Conservation (phyloP, 1,284 basidiomycete species). For the Ceratorhiza oryzae-sativae region DNA sequence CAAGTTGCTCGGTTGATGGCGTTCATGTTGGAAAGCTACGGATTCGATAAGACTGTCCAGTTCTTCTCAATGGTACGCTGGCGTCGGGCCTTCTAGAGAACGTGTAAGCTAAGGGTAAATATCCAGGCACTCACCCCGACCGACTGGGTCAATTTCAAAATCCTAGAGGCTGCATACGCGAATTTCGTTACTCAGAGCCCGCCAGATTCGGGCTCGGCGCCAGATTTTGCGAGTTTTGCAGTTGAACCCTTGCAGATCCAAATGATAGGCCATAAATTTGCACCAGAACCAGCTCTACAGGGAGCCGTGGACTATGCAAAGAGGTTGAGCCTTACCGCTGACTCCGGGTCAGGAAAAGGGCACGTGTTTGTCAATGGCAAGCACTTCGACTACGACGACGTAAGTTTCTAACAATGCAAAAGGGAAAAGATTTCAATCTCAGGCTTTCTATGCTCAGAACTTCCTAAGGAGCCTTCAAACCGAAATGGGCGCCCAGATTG, state of each 20-base stretch:
- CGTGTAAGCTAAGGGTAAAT: not conserved
- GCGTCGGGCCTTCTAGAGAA: not conserved
- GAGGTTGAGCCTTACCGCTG: conserved; percentile 54
- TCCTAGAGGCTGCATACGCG: conserved; percentile 26
- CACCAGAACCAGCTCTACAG: conserved; percentile 13
- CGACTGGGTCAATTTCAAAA: conserved; percentile 31
- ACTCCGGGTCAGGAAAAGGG: conserved; percentile 50
- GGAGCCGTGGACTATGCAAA: conserved; percentile 58
- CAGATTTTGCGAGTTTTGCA: conserved; percentile 12
- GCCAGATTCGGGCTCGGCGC: conserved; percentile 15
- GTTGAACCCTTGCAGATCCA: conserved; percentile 27
- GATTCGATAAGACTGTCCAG: conserved; percentile 64
- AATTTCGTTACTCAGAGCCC: conserved; percentile 12
- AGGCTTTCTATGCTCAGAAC: conserved; percentile 55
- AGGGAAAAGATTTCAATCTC: not conserved
- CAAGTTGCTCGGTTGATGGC: conserved; percentile 78
- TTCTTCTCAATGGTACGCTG: conserved; percentile 65
- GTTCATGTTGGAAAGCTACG: conserved; percentile 69
- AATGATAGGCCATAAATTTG: conserved; percentile 30
- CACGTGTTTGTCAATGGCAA: conserved; percentile 91
- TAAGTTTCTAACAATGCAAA: conserved; percentile 52
- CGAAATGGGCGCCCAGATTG: conserved; percentile 67
- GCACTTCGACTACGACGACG: conserved; percentile 72
- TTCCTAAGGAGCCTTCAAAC: conserved; percentile 71
- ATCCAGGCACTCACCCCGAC: conserved; percentile 20